Conservation (phyloP, 2,329 filamentous ascomycete genomes). For the Verruconis gallopava region DNA sequence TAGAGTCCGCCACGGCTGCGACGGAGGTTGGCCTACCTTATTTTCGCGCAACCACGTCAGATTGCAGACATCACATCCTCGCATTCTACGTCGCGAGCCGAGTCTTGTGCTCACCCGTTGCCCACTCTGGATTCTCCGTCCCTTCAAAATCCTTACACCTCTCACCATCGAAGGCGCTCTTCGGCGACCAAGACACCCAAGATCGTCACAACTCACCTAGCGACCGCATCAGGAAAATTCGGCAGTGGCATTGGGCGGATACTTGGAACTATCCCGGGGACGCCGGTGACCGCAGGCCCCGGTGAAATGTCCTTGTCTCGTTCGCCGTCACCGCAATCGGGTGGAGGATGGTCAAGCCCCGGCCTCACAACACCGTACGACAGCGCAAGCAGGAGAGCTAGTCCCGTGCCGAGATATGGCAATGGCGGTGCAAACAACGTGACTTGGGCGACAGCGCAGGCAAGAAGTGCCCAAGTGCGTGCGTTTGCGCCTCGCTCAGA, state of each 20-base stretch:
- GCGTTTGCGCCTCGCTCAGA: slow-evolving; percentile 65
- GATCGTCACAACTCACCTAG: neutral
- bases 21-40: too few species aligned
- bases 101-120: too few species aligned
- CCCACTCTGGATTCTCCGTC: neutral
- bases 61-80: too few species aligned
- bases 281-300: neutral
- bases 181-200: slow-evolving; percentile 1
- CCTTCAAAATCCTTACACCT: neutral
- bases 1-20: too few species aligned
- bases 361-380: slow-evolving; percentile 54
- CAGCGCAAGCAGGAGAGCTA: slow-evolving; percentile 50
- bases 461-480: slow-evolving; percentile 56
- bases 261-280: slow-evolving; percentile 3
- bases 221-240: neutral
- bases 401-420: slow-evolving; percentile 42
- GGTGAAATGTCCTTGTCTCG: slow-evolving; percentile 65
- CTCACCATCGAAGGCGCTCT: slow-evolving; percentile 9
- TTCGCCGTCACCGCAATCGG: slow-evolving; percentile 72
- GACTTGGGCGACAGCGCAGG: slow-evolving; percentile 73
- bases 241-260: neutral
- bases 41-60: too few species aligned
- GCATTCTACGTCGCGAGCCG: too few species aligned
- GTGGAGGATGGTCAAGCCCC: slow-evolving; percentile 80
- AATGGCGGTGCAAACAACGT: slow-evolving; percentile 43